These are phyloP conservation scores for Lachnellula willkommii DNA, from an alignment of 2,329 filamentous ascomycete species.

Conservation along the genomic window DNA sequence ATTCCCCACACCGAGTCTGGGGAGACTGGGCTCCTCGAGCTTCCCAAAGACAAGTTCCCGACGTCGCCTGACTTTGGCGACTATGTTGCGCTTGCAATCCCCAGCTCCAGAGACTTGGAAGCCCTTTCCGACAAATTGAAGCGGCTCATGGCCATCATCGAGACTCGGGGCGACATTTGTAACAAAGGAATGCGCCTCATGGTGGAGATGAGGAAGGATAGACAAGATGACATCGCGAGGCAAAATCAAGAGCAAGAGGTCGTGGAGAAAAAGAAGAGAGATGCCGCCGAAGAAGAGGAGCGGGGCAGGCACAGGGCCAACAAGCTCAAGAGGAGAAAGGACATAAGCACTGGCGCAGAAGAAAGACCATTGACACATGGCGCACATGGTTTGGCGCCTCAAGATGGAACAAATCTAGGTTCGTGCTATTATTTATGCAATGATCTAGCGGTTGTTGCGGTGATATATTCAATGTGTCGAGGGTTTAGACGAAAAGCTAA, in stretches of 20 bases:
- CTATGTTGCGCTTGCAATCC: conserved; percentile 51
- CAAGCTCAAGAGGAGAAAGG: conserved; percentile 78
- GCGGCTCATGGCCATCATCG: conserved; percentile 60
- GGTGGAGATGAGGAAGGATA: conserved; percentile 58
- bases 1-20: conserved; percentile 42
- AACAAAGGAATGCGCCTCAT: conserved; percentile 70
- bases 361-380: conserved; percentile 55
- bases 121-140: conserved; percentile 60
- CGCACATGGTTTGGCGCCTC: conserved; percentile 56
- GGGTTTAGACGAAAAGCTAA: neutral
- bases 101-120: conserved; percentile 59
- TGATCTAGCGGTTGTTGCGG: neutral
- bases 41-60: conserved; percentile 53
- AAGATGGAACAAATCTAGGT: conserved; percentile 60
- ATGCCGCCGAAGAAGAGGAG: conserved; percentile 44
- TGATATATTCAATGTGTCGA: neutral
- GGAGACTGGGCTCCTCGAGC: conserved; percentile 62
- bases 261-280: conserved; percentile 41
- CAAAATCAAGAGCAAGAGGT: conserved; percentile 35
- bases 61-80: conserved; percentile 69
- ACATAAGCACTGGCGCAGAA: conserved; percentile 55
- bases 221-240: conserved; percentile 46
- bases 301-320: conserved; percentile 45
- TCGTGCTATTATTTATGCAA: conserved; percentile 24
- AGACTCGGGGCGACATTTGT: conserved; percentile 61